Conservation (phyloP, 78 protist species). For the Speleostelium caveatum region DNA sequence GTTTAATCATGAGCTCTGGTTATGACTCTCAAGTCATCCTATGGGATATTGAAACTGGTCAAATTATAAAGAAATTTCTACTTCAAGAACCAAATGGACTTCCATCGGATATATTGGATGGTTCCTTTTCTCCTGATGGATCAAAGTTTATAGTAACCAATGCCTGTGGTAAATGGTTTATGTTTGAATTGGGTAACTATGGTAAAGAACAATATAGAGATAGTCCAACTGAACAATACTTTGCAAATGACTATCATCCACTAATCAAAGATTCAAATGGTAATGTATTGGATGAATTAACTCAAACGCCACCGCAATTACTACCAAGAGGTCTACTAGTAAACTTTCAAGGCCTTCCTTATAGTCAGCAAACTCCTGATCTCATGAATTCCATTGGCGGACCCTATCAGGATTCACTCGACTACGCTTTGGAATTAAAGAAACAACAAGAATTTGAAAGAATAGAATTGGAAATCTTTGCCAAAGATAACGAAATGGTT, state of each 20-base stretch:
- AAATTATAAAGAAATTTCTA: conserved; percentile 30
- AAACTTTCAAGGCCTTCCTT: conserved; percentile 34
- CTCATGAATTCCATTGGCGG: background rate
- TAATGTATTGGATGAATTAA: conserved; percentile 64
- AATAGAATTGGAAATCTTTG: conserved; percentile 6
- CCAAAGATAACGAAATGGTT: conserved; percentile 2
- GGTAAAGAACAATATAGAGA: background rate
- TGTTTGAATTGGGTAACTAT: conserved; percentile 51
- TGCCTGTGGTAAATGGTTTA: conserved; percentile 44
- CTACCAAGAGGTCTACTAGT: conserved; percentile 35
- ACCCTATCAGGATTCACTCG: background rate
- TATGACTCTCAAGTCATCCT: conserved; percentile 59
- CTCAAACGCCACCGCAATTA: conserved; percentile 70
- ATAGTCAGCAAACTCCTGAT: conserved; percentile 1
- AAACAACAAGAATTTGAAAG: conserved; percentile 28
- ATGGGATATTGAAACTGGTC: conserved; percentile 70
- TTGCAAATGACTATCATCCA: conserved; percentile 65
- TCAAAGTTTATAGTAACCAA: conserved; percentile 43
- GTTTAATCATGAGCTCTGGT: conserved; percentile 72
- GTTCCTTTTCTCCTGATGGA: conserved; percentile 75
- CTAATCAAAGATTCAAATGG: conserved; percentile 41
- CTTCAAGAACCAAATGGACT: conserved; percentile 24
- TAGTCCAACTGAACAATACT: conserved; percentile 63
- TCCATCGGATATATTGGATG: conserved; percentile 20
- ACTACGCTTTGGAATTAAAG: background rate